Evolutionary conservation across 345 rosid genomes (phyloP).

Genomic region (Durio zibethinus): DNA sequence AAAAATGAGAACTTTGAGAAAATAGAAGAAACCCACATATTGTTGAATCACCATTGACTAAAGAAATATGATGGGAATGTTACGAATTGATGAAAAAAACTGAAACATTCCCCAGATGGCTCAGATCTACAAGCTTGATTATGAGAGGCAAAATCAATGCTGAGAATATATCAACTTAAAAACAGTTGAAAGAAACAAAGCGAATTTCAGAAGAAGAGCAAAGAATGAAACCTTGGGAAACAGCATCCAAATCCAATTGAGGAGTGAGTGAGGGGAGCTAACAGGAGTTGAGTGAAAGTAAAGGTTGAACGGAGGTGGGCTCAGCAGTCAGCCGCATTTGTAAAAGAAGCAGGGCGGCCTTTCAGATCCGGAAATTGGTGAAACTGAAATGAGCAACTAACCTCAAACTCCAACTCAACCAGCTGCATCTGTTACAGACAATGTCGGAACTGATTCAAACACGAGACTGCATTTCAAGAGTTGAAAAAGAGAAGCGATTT

Average conservation of each 20-base stretch:
- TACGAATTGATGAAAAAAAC: neutral
- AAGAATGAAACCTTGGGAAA: slow-evolving; percentile 6
- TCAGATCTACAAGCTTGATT: slow-evolving; percentile 22
- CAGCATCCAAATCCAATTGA: slow-evolving; percentile 3
- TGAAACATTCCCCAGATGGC: neutral
- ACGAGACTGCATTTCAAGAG: slow-evolving; percentile 7
- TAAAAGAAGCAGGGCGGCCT: neutral
- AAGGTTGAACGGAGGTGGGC: neutral
- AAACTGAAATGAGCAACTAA: neutral
- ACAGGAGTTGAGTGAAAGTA: neutral
- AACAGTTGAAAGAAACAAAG: neutral
- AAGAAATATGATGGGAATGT: neutral
- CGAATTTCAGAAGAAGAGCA: neutral
- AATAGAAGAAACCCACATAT: slow-evolving; percentile 1
- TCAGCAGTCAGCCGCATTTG: slow-evolving; percentile 5
- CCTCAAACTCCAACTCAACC: neutral
- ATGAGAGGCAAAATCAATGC: neutral
- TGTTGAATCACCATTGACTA: neutral
- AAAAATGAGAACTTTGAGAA: neutral
- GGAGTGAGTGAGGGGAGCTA: neutral
- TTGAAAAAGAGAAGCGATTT: neutral
- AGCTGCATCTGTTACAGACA: neutral
- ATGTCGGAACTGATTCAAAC: neutral
- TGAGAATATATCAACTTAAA: neutral
- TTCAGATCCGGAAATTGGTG: slow-evolving; percentile 10